These are phyloP conservation scores for Ceratocystis papillata DNA, from an alignment of 2,329 filamentous ascomycete species.

Conservation along the genomic window DNA sequence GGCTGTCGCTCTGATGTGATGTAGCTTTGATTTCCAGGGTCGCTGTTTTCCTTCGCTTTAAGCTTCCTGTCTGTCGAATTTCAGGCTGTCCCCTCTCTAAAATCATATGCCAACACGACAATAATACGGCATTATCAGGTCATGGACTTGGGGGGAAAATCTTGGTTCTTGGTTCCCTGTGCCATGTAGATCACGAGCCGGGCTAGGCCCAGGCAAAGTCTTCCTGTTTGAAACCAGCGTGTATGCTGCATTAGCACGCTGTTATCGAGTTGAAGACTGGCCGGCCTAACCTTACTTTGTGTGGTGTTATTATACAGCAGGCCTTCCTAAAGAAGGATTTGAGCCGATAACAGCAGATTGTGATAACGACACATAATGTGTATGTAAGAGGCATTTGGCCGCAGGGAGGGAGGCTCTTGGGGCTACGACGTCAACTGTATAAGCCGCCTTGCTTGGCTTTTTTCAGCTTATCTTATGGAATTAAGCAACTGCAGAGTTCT, in stretches of 20 bases:
- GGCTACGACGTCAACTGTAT: background rate
- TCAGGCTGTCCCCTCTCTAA: background rate
- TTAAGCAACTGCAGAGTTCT: background rate
- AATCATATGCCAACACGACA: background rate
- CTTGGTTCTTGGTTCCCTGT: background rate
- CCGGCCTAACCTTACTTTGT: background rate
- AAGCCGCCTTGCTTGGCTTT: background rate
- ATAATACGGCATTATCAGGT: background rate
- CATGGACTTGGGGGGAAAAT: background rate
- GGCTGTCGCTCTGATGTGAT: background rate
- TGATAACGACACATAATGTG: background rate
- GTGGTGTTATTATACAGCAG: background rate
- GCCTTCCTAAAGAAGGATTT: background rate
- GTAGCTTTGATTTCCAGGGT: too few species aligned
- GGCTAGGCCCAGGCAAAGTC: background rate
- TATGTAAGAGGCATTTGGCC: constrained; percentile 3
- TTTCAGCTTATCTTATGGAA: background rate
- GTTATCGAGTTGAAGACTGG: background rate
- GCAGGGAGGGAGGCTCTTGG: background rate
- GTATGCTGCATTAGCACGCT: background rate
- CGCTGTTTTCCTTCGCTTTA: too few species aligned
- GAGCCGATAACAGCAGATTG: background rate
- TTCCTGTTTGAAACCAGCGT: background rate
- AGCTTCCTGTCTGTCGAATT: background rate
- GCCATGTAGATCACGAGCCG: background rate